phyloP scores from a whole-genome alignment of 73 alveolate species.

The Loxodes magnus region DNA sequence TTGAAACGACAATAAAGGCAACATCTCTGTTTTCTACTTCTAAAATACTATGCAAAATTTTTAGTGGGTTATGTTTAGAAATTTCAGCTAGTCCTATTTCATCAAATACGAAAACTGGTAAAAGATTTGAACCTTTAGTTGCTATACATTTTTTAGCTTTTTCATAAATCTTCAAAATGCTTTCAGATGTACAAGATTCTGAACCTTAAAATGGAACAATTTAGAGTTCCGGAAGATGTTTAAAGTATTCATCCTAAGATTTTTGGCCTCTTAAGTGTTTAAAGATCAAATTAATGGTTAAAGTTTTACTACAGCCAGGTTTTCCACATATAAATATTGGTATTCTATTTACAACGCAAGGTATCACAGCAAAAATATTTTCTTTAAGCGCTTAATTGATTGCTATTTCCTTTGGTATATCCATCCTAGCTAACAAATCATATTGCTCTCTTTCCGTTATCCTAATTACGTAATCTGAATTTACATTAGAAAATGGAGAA shows the following conservation, averaged over 20 bases:
- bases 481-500: conserved; percentile 10
- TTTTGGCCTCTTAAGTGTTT: conserved; percentile 10
- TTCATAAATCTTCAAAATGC: neutral
- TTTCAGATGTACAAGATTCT: conserved; percentile 16
- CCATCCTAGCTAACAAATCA: conserved; percentile 5
- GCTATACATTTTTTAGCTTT: conserved; percentile 1
- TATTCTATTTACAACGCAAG: conserved; percentile 35
- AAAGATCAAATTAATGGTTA: conserved; percentile 22
- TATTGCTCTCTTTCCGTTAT: neutral
- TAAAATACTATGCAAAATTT: conserved; percentile 5
- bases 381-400: conserved; percentile 35
- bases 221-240: neutral
- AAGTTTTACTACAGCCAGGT: conserved; percentile 57
- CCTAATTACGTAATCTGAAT: conserved; percentile 3
- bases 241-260: neutral
- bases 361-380: conserved; percentile 31
- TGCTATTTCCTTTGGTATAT: conserved; percentile 3
- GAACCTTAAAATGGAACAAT: conserved; percentile 11
- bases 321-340: conserved; percentile 57
- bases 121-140: neutral
- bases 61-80: conserved; percentile 12
- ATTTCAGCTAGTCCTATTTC: conserved; percentile 26
- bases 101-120: conserved; percentile 19
- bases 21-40: conserved; percentile 13
- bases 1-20: conserved; percentile 25